These are phyloP conservation scores for Penicillium pancosmium DNA, from an alignment of 495 filamentous ascomycete genomes.

Conservation along the genomic window DNA sequence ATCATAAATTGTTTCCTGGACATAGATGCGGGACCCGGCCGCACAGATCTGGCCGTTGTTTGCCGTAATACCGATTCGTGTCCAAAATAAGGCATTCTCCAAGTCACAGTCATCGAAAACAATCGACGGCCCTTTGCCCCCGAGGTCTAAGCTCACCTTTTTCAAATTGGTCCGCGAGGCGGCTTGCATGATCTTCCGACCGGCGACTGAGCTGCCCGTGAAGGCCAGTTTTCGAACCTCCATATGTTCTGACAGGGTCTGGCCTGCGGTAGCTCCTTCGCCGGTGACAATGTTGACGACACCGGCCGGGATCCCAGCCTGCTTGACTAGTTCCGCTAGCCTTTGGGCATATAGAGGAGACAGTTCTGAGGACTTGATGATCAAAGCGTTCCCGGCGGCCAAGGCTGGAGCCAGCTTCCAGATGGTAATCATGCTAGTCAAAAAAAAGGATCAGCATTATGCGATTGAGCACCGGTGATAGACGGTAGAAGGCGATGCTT, in stretches of 20 bases:
- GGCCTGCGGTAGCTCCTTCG: slow-evolving; percentile 74
- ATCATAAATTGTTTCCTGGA: slow-evolving; percentile 58
- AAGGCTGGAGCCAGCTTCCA: slow-evolving; percentile 60
- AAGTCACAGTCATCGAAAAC: slow-evolving; percentile 50
- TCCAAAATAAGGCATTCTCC: slow-evolving; percentile 43
- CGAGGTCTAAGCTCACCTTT: slow-evolving; percentile 47
- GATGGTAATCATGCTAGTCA: slow-evolving; percentile 69
- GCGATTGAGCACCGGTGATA: slow-evolving; percentile 30
- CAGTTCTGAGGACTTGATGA: slow-evolving; percentile 90
- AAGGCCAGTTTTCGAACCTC: slow-evolving; percentile 74
- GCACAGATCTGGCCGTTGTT: slow-evolving; percentile 60
- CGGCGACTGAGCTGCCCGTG: slow-evolving; percentile 28
- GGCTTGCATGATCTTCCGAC: slow-evolving; percentile 31
- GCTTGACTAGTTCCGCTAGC: slow-evolving; percentile 74
- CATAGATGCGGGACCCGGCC: slow-evolving; percentile 53
- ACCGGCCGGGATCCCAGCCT: slow-evolving; percentile 86
- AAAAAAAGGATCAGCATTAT: neutral
- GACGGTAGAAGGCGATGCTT: slow-evolving; percentile 3
- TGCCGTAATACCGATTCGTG: slow-evolving; percentile 43
- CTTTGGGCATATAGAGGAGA: slow-evolving; percentile 89
- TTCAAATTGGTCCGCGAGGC: slow-evolving; percentile 53
- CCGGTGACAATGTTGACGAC: slow-evolving; percentile 89
- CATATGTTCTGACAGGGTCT: slow-evolving; percentile 73
- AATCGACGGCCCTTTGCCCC: slow-evolving; percentile 48
- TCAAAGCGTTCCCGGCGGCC: slow-evolving; percentile 62